Evolutionary conservation across 306 rosid species (phyloP).

Genomic region (Canavalia ensiformis): DNA sequence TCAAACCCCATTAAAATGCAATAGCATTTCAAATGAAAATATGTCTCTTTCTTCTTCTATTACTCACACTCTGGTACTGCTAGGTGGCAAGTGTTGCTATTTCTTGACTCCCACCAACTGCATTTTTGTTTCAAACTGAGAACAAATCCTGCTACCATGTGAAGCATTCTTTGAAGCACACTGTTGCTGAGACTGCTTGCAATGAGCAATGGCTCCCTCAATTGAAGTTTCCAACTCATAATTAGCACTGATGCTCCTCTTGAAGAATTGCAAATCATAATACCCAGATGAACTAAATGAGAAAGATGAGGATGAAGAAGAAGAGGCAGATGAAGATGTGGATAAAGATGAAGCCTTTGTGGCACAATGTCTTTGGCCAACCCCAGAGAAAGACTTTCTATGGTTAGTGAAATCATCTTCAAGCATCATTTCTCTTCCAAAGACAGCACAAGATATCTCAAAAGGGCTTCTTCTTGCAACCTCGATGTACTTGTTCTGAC

Average conservation of each 20-base stretch:
- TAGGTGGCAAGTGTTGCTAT: conserved; percentile 33
- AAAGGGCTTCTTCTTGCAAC: conserved; percentile 59
- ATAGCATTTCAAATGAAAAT: conserved; percentile 47
- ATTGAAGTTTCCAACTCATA: conserved; percentile 78
- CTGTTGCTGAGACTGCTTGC: conserved; percentile 76
- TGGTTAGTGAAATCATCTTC: conserved; percentile 62
- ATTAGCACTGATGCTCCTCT: conserved; percentile 78
- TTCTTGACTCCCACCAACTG: conserved; percentile 55
- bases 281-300: conserved; percentile 75
- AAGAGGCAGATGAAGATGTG: conserved; percentile 74
- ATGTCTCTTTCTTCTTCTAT: conserved; percentile 11
- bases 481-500: conserved; percentile 54
- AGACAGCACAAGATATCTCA: conserved; percentile 55
- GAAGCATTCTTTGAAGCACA: conserved; percentile 44
- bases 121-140: conserved; percentile 54
- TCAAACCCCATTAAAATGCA: conserved; percentile 49
- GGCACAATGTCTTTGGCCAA: conserved; percentile 64
- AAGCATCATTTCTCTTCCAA: conserved; percentile 58
- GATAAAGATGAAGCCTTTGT: conserved; percentile 62
- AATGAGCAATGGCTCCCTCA: conserved; percentile 96
- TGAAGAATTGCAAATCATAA: conserved; percentile 66
- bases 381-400: conserved; percentile 88
- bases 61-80: conserved; percentile 35
- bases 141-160: conserved; percentile 51
- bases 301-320: conserved; percentile 86